These are phyloP conservation scores for Globisporangium polare DNA, from an alignment of 352 stramenopile species.

Conservation along the genomic window DNA sequence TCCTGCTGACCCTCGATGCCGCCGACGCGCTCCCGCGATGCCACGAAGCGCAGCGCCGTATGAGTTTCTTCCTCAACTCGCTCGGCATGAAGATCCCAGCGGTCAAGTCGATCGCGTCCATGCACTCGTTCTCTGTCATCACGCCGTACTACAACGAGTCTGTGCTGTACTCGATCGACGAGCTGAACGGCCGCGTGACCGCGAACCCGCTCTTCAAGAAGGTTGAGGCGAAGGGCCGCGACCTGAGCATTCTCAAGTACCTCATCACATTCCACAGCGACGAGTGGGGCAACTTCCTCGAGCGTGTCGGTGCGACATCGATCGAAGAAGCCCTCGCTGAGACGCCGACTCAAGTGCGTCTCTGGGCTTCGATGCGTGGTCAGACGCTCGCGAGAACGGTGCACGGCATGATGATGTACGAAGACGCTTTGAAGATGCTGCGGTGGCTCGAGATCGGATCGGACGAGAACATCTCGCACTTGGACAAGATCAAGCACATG, in stretches of 20 bases:
- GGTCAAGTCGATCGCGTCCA: slow-evolving; percentile 77
- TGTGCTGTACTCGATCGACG: slow-evolving; percentile 80
- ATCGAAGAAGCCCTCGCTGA: slow-evolving; percentile 80
- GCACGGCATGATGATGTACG: slow-evolving; percentile 90
- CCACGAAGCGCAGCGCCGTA: slow-evolving; percentile 80
- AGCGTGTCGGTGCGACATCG: slow-evolving; percentile 67
- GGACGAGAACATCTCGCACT: slow-evolving; percentile 76
- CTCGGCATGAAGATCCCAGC: slow-evolving; percentile 87
- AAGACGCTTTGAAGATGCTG: slow-evolving; percentile 87
- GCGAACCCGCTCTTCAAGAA: slow-evolving; percentile 84
- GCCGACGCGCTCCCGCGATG: slow-evolving; percentile 79
- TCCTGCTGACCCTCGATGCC: slow-evolving; percentile 81
- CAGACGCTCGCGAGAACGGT: slow-evolving; percentile 84
- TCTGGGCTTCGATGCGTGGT: slow-evolving; percentile 85
- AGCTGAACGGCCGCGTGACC: slow-evolving; percentile 78
- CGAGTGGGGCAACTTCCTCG: slow-evolving; percentile 87
- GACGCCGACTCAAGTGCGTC: slow-evolving; percentile 76
- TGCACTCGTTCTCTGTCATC: slow-evolving; percentile 87
- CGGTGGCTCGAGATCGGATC: slow-evolving; percentile 87
- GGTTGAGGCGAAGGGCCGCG: slow-evolving; percentile 77
- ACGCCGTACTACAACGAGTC: slow-evolving; percentile 90
- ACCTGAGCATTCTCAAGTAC: slow-evolving; percentile 89
- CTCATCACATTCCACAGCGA: slow-evolving; percentile 85
- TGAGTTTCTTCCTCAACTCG: slow-evolving; percentile 90
- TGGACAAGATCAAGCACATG: slow-evolving; percentile 90